Conservation (phyloP, 768 basidiomycete genomes). For the Hericium erinaceus region DNA sequence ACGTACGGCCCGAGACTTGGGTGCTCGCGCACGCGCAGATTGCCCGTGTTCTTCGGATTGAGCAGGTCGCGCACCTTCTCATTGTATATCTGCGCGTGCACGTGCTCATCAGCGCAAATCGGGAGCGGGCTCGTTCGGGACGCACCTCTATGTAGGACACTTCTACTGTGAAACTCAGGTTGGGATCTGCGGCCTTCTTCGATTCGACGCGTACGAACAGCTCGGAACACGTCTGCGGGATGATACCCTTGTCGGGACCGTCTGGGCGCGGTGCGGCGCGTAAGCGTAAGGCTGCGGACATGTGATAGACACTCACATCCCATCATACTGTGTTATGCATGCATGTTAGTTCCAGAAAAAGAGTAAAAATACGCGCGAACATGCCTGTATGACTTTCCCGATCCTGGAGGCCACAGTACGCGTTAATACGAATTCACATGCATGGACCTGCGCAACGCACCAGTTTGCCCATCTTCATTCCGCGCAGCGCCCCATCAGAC, state of each 20-base stretch:
- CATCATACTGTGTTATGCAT: slow-evolving; percentile 65
- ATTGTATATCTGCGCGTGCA: slow-evolving; percentile 71
- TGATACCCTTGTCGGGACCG: slow-evolving; percentile 94
- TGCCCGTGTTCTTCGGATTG: slow-evolving; percentile 95
- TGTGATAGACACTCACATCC: slow-evolving; percentile 57
- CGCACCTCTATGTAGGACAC: slow-evolving; percentile 94
- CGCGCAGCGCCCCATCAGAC: background rate
- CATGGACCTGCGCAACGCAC: slow-evolving; percentile 33
- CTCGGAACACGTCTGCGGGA: slow-evolving; percentile 90
- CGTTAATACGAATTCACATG: background rate
- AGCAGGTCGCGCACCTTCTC: slow-evolving; percentile 96
- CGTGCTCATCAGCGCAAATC: background rate
- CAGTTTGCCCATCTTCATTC: slow-evolving; percentile 68
- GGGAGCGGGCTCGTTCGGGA: background rate
- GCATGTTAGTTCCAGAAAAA: background rate
- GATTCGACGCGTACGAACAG: slow-evolving; percentile 76
- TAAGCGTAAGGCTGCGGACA: background rate
- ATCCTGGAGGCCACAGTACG: slow-evolving; percentile 38
- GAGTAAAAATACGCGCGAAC: slow-evolving; percentile 17
- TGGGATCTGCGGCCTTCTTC: slow-evolving; percentile 53
- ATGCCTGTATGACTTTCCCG: slow-evolving; percentile 88
- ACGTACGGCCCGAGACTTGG: slow-evolving; percentile 97
- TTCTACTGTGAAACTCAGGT: slow-evolving; percentile 82
- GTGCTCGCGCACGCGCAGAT: slow-evolving; percentile 94
- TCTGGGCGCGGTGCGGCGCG: slow-evolving; percentile 34